Base-by-base conservation (phyloP, 306 rosid genomes). In the Medicago lupulina region DNA sequence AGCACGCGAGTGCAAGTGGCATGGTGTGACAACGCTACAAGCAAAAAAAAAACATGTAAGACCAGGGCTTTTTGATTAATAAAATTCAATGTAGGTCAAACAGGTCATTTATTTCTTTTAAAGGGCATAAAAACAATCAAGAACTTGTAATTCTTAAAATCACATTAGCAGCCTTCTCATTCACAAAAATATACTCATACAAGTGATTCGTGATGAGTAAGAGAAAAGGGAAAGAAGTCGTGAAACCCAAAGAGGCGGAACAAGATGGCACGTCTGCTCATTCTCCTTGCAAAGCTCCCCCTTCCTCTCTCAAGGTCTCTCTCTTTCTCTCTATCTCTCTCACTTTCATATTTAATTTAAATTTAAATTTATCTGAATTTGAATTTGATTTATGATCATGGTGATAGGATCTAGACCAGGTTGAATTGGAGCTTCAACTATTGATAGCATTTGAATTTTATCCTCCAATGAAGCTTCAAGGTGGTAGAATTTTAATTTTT, bases 201-300 rank as follows among this genome's bases (percentile, higher is more conserved):
- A 28, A 28, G 31, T 28, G 0, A 28, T 28, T 28, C 11, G 40
- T 10, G 51, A 87, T 87, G 95, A 89, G 87, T 69, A 84, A 89
- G 66, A 97, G 83, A 0, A 75, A 79, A 46, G 77, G 87, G 4
- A 28, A 28, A 34, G 91, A 28, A 28, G 31, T 89, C 57, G 93
- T 71, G 15, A 88, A 90, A 82, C 84, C 87, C 58, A 85, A 87
- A 66, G 98, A 92, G 41, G 98, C 92, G 81, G 97, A 96, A 23
- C 98, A 90, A 81, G 99, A 92, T 79, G 99, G 91, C 73, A 84
- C 87, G 86, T 96, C 98, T 41, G 97, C 89, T 39, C 99, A 96
- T 59, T 96, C 98, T 81, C 98, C 99, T 8, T 96, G 99, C 90
- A 96, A 96, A 77, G 91, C 96, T 76, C 97, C 91, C 21, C 93